A percentile compares a stretch with the other conserved stretches of the same genome.
Conservation (phyloP, 495 filamentous ascomycete species). For the Neurospora sp. region DNA sequence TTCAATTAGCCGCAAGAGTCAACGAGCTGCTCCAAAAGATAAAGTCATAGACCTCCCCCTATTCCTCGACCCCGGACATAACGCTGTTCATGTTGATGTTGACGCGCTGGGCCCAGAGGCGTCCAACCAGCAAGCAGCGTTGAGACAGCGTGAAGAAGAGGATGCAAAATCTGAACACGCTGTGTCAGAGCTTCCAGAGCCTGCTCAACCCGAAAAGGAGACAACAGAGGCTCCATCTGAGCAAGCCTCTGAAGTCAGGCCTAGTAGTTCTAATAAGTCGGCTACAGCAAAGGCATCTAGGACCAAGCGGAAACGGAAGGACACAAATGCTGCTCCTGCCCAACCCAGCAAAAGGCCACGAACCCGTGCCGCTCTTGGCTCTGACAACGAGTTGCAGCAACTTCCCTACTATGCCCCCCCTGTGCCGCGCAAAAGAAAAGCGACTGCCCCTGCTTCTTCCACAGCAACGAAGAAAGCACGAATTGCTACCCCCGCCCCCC, state of each 20-base stretch:
- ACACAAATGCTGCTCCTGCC: neutral
- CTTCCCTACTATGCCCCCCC: neutral
- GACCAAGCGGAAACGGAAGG: neutral
- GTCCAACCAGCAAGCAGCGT: neutral
- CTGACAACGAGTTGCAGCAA: neutral
- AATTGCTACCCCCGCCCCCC: neutral
- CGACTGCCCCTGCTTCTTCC: neutral
- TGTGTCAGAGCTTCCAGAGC: neutral
- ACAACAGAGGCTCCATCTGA: neutral
- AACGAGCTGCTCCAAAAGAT: neutral
- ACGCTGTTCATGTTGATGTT: slow-evolving; percentile 2
- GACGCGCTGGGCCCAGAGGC: neutral
- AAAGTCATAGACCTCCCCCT: neutral
- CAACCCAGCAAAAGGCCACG: neutral
- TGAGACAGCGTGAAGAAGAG: neutral
- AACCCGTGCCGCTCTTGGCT: neutral
- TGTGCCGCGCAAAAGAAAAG: neutral
- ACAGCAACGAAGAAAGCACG: neutral
- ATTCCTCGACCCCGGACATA: slow-evolving; percentile 4
- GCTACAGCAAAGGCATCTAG: neutral
- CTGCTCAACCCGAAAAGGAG: neutral
- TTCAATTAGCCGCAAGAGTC: neutral
- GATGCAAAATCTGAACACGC: neutral
- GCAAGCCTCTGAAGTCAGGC: neutral
- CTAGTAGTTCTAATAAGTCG: neutral